A percentile compares a stretch with the other conserved stretches of the same genome.
phyloP scores from a whole-genome alignment of 208 protist genomes.

The Crithidia bombi region DNA sequence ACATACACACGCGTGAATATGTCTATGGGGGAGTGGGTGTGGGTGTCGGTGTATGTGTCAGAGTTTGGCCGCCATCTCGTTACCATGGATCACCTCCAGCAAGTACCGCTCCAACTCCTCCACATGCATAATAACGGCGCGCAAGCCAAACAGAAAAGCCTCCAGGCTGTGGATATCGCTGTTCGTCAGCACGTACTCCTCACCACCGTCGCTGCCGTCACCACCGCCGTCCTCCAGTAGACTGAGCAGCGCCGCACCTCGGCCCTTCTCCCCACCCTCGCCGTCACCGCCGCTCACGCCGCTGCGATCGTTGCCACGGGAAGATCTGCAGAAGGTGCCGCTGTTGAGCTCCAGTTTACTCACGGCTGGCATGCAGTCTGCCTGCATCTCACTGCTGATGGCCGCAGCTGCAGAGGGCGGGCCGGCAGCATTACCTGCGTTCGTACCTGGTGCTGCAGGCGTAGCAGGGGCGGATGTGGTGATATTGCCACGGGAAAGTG shows the following conservation, averaged over 20 bases:
- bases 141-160: constrained; percentile 84
- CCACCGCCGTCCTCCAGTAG: constrained; percentile 17
- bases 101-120: constrained; percentile 74
- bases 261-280: neutral
- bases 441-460: neutral
- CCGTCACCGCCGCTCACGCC: neutral
- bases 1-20: too few species aligned
- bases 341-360: constrained; percentile 20
- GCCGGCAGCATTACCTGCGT: neutral
- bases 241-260: constrained; percentile 1
- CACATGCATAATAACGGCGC: constrained; percentile 66
- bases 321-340: constrained; percentile 1
- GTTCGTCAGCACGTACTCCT: constrained; percentile 81
- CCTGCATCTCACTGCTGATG: neutral
- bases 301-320: constrained; percentile 17
- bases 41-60: too few species aligned
- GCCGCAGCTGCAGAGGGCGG: neutral
- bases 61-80: constrained; percentile 77
- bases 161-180: constrained; percentile 86
- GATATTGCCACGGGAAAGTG: neutral
- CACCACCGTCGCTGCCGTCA: constrained; percentile 38
- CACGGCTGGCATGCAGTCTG: constrained; percentile 10
- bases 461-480: neutral
- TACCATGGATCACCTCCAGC: constrained; percentile 71
- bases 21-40: too few species aligned